Evolutionary conservation across 2,329 filamentous ascomycete species (phyloP), one percentile per base, ranked within the genome.

Genomic region (Talaromyces pinophilus): DNA sequence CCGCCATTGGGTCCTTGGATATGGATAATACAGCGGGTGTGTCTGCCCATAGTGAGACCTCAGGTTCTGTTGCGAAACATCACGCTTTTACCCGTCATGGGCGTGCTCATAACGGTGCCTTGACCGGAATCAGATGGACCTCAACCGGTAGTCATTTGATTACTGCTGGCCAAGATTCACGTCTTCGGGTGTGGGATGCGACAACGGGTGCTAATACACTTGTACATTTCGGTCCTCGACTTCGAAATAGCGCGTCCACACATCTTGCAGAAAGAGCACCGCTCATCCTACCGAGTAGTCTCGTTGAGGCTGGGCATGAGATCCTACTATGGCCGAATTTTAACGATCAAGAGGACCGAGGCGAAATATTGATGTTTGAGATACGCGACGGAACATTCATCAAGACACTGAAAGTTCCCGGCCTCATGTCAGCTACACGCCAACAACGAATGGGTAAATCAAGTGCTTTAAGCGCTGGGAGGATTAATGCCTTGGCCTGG

Each of bases 171-270:
- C 90, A 96, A 66, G 95, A 98, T 75, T 85, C 91, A 59, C 87
- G 90, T 8, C 89, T 98, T 69, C 87, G 93, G 4, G 91, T 97
- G 1, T 98, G 94, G 94, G 86, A 97, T 74, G 87, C 91, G 1
- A 84, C 84, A 0, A 92, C 87, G 0, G 92, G 93, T 1, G 90
- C 90, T 19, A 97, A 98, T 76, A 96, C 92, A 0, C 86, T 97
- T 5, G 91, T 91, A 0, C 93, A 90, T 76, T 98, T 97, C 74
- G 93, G 93, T 0, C 91, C 93, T 0, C 84, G 88, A 33, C 84
- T 97, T 48, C 90, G 89, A 71, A 97, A 97, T 75, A 84, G 70
- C 77, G 82, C 69, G 60, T 84, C 69, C 63, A 85, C 81, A 70
- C 88, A 85, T 71, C 81, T 89, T 5, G 86, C 85, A 22, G 88